phyloP scores from a whole-genome alignment of 2,329 filamentous ascomycete genomes.

The Botrytis medusae region DNA sequence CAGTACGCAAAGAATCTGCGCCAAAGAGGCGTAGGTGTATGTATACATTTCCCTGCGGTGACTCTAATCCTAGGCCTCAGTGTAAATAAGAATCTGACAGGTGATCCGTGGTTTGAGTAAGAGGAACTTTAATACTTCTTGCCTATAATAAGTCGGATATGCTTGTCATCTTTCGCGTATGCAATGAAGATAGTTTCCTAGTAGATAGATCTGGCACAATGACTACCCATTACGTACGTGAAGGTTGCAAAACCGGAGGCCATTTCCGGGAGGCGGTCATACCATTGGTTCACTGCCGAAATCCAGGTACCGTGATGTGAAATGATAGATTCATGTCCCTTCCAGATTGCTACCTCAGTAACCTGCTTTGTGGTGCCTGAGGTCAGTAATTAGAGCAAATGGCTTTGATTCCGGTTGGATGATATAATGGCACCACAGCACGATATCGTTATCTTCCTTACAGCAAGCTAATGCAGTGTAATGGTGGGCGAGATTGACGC shows the following conservation, averaged over 20 bases:
- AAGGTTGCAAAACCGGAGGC: not conserved
- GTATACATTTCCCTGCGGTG: not conserved
- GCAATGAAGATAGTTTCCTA: not conserved
- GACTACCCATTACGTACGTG: not conserved
- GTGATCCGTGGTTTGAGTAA: not conserved
- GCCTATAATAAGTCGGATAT: not conserved
- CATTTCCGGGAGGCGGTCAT: not conserved
- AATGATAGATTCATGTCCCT: not conserved
- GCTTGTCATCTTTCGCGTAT: not conserved
- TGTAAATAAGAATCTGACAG: not conserved
- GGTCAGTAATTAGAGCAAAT: not conserved
- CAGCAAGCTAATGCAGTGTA: conserved; percentile 19
- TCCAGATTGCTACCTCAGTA: not conserved
- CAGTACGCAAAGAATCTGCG: not conserved
- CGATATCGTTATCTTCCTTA: not conserved
- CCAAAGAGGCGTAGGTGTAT: not conserved
- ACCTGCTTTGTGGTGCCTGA: not conserved
- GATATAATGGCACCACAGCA: not conserved
- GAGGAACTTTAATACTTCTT: not conserved
- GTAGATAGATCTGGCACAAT: not conserved
- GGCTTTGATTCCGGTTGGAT: conserved; percentile 13
- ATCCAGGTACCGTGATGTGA: conserved; percentile 1
- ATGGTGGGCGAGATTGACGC: conserved; percentile 7
- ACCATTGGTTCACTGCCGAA: not conserved
- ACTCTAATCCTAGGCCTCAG: too few relatives aligned